Evolutionary conservation across 371 early-diverging fungal genomes (phyloP), one percentile per base, ranked within the genome.

Genomic region (Quaeritorhiza haematococci): DNA sequence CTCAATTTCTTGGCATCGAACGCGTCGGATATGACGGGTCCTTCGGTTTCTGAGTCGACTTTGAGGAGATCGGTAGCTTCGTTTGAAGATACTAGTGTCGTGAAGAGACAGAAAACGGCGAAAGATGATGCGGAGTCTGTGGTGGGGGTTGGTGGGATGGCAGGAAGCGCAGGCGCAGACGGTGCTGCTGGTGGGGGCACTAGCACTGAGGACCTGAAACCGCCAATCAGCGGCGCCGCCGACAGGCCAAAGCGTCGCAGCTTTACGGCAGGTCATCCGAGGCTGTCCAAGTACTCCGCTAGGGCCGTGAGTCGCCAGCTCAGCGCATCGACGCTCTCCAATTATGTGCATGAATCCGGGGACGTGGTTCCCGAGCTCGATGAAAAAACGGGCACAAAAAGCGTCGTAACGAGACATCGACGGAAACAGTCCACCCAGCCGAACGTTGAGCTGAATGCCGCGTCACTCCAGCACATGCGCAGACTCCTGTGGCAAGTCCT

Each of bases 381-480:
- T 27, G 46, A 21, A 19, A 19, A 21, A 45, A 19, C 7, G 23
- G n/a, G 10, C 46, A 45, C 27, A 7, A 27, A 10, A 21, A 23
- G 24, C 42, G 49, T 21, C 15, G 42, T 30, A 30, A 33, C 51
- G 44, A 33, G 51, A 23, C 58, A 53, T 55, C 38, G 23, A 21
- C 53, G 59, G 0, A 55, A 52, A 24, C 45, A 42, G 24, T 56
- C 58, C n/a, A 69, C 73, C 3, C 75, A 75, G 1, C 76, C 74
- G 28, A 82, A 72, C 17, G 71, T 78, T 10, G 88, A 88, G 55
- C 71, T 89, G 10, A 88, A 86, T 56, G 70, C 72, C 3, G 83
- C 82, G 19, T 86, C 88, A 15, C 61, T 85, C 5, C 67, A 71
- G 26, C 89, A 91, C 53, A 78, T 88, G 60, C 74, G 81, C 1